Evolutionary conservation across 2,329 filamentous ascomycete genomes (phyloP).

Genomic region (Diaporthe destruens): DNA sequence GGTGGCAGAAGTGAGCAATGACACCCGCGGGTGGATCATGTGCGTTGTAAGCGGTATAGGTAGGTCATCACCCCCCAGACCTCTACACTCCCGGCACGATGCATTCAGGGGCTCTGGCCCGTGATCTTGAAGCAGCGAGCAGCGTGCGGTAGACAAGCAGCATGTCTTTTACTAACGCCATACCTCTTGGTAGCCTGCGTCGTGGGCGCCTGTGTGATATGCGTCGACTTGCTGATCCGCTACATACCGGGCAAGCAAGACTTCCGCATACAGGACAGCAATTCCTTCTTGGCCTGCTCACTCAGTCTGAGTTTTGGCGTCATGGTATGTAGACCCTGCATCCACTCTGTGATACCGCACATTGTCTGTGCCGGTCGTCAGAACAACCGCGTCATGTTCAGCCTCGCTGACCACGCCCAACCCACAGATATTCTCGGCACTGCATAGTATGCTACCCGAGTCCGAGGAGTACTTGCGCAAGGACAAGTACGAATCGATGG

Average conservation of each 20-base stretch:
- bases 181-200: constrained; percentile 66
- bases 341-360: not conserved
- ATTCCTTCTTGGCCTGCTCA: constrained; percentile 86
- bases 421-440: constrained; percentile 84
- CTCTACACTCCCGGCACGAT: constrained; percentile 9
- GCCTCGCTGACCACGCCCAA: constrained; percentile 6
- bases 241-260: constrained; percentile 78
- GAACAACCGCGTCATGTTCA: not conserved
- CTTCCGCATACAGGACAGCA: constrained; percentile 92
- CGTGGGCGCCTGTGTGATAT: constrained; percentile 86
- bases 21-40: constrained; percentile 95
- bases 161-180: constrained; percentile 9
- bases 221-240: constrained; percentile 82
- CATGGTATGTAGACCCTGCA: constrained; percentile 74
- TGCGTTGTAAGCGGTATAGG: constrained; percentile 82
- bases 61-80: constrained; percentile 52
- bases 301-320: constrained; percentile 95
- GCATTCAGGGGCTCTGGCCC: not conserved
- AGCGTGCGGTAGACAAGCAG: not conserved
- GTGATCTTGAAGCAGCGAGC: not conserved
- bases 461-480: constrained; percentile 81
- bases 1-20: constrained; percentile 71
- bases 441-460: constrained; percentile 94
- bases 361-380: constrained; percentile 27
- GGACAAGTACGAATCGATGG: constrained; percentile 74